Conservation (phyloP, 2,329 filamentous ascomycete species). For the Aspergillus terreus region DNA sequence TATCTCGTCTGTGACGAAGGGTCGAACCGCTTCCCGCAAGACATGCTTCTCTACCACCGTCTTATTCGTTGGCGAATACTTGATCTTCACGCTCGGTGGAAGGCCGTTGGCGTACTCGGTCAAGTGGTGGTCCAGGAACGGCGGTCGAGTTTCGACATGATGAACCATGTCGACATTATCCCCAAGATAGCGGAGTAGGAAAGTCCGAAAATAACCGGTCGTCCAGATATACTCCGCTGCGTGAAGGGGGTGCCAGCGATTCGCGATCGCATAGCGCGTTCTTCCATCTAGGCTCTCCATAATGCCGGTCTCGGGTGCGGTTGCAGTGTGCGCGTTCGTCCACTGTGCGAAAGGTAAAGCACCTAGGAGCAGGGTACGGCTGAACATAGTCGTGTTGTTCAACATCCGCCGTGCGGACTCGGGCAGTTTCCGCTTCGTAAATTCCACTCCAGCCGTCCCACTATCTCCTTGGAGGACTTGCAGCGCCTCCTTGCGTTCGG, state of each 20-base stretch:
- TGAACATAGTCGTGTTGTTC: constrained; percentile 37
- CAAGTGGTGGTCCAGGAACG: constrained; percentile 31
- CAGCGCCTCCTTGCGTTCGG: constrained; percentile 8
- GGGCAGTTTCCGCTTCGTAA: constrained; percentile 14
- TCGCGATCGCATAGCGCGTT: background rate
- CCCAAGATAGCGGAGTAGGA: constrained; percentile 15
- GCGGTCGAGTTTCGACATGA: constrained; percentile 25
- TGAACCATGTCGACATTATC: constrained; percentile 24
- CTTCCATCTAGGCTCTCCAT: constrained; percentile 6
- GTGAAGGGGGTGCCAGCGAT: constrained; percentile 5
- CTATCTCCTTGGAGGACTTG: background rate
- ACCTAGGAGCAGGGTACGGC: constrained; percentile 18
- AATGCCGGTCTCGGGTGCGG: constrained; percentile 14
- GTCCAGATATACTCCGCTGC: constrained; percentile 12
- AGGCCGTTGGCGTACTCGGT: constrained; percentile 26
- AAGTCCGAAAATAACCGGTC: constrained; percentile 9
- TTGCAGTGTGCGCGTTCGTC: constrained; percentile 16
- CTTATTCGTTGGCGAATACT: constrained; percentile 21
- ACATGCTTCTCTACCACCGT: constrained; percentile 46
- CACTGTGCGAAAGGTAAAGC: constrained; percentile 35
- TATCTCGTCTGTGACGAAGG: constrained; percentile 51
- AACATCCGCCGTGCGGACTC: constrained; percentile 32
- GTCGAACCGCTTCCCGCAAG: constrained; percentile 48
- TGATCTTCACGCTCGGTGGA: constrained; percentile 27
- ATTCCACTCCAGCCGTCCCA: constrained; percentile 2